These are phyloP conservation scores for Sanghuangporus sanghuang DNA, from an alignment of 1,284 basidiomycete species.

Conservation along the genomic window DNA sequence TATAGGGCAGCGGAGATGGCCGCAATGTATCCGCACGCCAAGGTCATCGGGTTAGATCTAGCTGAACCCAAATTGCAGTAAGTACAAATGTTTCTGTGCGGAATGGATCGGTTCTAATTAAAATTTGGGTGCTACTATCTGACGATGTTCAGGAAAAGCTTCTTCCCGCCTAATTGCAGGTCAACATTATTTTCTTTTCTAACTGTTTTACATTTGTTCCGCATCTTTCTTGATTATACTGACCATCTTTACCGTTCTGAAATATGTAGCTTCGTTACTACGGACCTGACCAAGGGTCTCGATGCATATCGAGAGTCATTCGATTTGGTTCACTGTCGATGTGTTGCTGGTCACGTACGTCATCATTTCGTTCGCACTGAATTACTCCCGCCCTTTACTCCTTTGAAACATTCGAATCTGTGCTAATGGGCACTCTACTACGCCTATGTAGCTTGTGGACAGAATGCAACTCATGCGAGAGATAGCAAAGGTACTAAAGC, in stretches of 20 bases:
- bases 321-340: slow-evolving; percentile 16
- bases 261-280: slow-evolving; percentile 8
- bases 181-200: neutral
- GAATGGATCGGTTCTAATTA: neutral
- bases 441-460: slow-evolving; percentile 2
- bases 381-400: neutral
- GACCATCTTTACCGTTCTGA: neutral
- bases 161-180: slow-evolving; percentile 15
- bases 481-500: slow-evolving; percentile 12
- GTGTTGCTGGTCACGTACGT: slow-evolving; percentile 16
- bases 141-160: neutral
- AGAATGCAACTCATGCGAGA: slow-evolving; percentile 3
- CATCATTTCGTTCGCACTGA: neutral
- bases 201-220: neutral
- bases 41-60: slow-evolving; percentile 14
- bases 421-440: neutral
- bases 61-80: slow-evolving; percentile 13
- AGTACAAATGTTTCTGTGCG: neutral
- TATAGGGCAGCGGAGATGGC: slow-evolving; percentile 17
- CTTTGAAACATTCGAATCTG: neutral
- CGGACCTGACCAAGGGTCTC: slow-evolving; percentile 12
- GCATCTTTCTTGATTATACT: neutral
- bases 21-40: slow-evolving; percentile 11
- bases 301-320: slow-evolving; percentile 11
- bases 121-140: neutral